Evolutionary conservation across 805 yeast genomes (phyloP), one percentile per base, ranked within the genome.

Genomic region (Barnettozyma wickerhamii): DNA sequence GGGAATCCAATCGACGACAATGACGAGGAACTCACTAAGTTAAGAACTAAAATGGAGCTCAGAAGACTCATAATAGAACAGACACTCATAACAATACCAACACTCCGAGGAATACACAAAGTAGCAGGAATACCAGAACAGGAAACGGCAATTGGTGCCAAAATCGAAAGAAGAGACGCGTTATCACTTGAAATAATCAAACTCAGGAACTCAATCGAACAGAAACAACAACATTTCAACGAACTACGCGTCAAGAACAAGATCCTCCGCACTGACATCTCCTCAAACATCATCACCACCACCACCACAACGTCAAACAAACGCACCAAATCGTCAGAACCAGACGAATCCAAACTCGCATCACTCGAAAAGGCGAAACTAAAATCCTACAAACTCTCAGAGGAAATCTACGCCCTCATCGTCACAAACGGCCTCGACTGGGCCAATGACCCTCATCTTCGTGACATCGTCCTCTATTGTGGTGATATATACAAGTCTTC

Each of bases 371-470:
- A 19, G 7, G 39, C 44, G 7, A 41, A 38, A n/a, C 29, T 19
- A 7, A 42, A 38, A n/a, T 42, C 47, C 1, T 29, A 26, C 19
- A 15, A 23, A 14, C 24, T 41, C 7, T 42, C 51, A 1, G 53
- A 50, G 10, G 41, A 50, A 15, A 60, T 65, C 7, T 50, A 56
- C 7, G 55, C 59, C 18, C 41, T 64, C 20, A 51, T 68, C 0
- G 56, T 68, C 1, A 58, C 68, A 10, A 46, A 60, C 26, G 63
- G 68, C 3, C 42, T 61, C 2, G 53, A 68, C 41, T 54, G 70
- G 57, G 44, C 47, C 10, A 39, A 51, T 1, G 66, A 67, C 41
- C 56, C 55, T 6, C 43, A 40, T 10, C 40, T 67, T 21, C 42
- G 39, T 7, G 58, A 61, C 4, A 59, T 61, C 6, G 47, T 66